These are phyloP conservation scores for Vanrija sp. DNA, from an alignment of 1,284 basidiomycete genomes.

Conservation along the genomic window DNA sequence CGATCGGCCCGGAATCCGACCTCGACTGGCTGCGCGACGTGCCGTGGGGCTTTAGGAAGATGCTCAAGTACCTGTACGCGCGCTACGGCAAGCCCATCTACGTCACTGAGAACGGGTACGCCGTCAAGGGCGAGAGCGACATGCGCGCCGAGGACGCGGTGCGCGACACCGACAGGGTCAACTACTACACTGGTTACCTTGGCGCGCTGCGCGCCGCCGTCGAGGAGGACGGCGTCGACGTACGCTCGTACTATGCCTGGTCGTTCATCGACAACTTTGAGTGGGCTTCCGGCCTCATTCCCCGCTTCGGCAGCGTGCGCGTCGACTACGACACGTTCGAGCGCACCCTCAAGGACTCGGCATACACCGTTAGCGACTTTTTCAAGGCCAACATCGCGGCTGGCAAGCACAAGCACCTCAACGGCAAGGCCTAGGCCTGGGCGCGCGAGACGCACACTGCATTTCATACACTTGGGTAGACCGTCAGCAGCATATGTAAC, in stretches of 20 bases:
- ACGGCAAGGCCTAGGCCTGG: too few species aligned
- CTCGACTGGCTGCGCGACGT: constrained; percentile 41
- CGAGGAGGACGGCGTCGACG: constrained; percentile 61
- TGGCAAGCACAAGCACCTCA: too few species aligned
- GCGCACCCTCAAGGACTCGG: constrained; percentile 65
- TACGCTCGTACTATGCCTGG: constrained; percentile 69
- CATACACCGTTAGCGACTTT: constrained; percentile 20
- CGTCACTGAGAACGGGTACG: constrained; percentile 69
- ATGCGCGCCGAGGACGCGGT: constrained; percentile 56
- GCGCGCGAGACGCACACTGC: too few species aligned
- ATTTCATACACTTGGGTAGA: too few species aligned
- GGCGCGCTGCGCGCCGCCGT: constrained; percentile 59
- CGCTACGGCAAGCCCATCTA: constrained; percentile 66
- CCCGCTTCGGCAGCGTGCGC: constrained; percentile 39
- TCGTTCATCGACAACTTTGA: constrained; percentile 64
- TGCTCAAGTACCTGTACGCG: constrained; percentile 65
- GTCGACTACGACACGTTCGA: constrained; percentile 61
- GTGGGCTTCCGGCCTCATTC: constrained; percentile 51
- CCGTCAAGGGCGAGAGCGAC: constrained; percentile 62
- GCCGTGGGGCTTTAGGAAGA: constrained; percentile 48
- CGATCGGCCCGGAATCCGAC: constrained; percentile 62
- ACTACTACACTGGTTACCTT: constrained; percentile 65
- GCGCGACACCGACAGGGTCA: constrained; percentile 59
- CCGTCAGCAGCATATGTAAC: too few species aligned
- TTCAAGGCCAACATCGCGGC: neutral